These are phyloP conservation scores for Citrus australasica DNA, from an alignment of 345 rosid species.

Conservation along the genomic window DNA sequence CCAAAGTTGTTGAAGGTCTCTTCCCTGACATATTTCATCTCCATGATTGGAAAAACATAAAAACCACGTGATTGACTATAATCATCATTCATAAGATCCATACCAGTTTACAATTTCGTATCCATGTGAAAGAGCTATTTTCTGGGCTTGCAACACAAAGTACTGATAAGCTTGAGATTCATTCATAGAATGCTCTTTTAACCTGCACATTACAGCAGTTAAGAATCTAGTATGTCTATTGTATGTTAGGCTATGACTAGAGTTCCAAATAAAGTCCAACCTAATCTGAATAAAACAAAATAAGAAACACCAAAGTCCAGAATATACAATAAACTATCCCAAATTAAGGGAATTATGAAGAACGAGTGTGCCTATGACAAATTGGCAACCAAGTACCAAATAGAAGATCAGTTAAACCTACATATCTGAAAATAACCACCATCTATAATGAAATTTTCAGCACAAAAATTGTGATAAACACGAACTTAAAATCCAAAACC, in stretches of 20 bases:
- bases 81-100: not conserved
- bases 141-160: slow-evolving; percentile 61
- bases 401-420: not conserved
- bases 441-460: not conserved
- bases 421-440: not conserved
- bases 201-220: slow-evolving; percentile 33
- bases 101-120: slow-evolving; percentile 70
- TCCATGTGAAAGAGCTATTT: slow-evolving; percentile 61
- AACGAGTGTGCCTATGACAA: not conserved
- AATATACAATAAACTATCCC: not conserved
- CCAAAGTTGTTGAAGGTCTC: slow-evolving; percentile 79
- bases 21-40: slow-evolving; percentile 50
- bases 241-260: not conserved
- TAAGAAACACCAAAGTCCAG: not conserved
- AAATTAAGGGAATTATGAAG: not conserved
- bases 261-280: not conserved
- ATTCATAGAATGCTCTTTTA: slow-evolving; percentile 36
- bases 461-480: not conserved
- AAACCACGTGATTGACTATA: not conserved
- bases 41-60: slow-evolving; percentile 9
- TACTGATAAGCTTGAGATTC: slow-evolving; percentile 59
- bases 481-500: not conserved
- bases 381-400: too few species aligned
- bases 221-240: slow-evolving; percentile 7
- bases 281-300: not conserved